Conservation (phyloP, 371 early-diverging fungal species). For the Mortierella polycephala region DNA sequence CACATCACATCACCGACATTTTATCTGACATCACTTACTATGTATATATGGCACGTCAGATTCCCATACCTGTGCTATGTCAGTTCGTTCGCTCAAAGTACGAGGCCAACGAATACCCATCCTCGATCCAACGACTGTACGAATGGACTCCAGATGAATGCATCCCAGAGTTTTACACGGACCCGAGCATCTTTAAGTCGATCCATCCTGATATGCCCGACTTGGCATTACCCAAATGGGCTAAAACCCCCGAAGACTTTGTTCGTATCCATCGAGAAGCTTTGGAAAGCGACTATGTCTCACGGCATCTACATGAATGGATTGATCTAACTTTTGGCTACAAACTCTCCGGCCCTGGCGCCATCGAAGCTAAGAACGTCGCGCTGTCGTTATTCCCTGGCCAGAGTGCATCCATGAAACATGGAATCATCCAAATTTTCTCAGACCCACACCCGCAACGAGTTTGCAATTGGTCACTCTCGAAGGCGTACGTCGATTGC, state of each 20-base stretch:
- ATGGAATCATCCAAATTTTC: conserved; percentile 81
- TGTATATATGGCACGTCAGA: conserved; percentile 73
- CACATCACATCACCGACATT: conserved; percentile 79
- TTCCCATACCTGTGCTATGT: conserved; percentile 73
- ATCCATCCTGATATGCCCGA: conserved; percentile 78
- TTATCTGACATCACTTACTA: conserved; percentile 78
- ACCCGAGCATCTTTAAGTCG: conserved; percentile 70
- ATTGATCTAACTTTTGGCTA: conserved; percentile 88
- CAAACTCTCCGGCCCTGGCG: conserved; percentile 79
- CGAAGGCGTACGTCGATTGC: conserved; percentile 26
- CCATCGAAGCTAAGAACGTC: conserved; percentile 79
- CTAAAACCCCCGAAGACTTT: conserved; percentile 73
- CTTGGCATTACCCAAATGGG: conserved; percentile 77
- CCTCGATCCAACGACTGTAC: conserved; percentile 69
- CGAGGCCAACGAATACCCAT: conserved; percentile 78
- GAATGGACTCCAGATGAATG: conserved; percentile 84
- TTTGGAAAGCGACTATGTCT: conserved; percentile 86
- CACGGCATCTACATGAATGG: conserved; percentile 81
- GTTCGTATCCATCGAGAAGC: conserved; percentile 73
- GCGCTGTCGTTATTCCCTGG: conserved; percentile 72
- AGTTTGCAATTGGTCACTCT: conserved; percentile 38
- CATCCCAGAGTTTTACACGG: conserved; percentile 79
- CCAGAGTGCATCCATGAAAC: conserved; percentile 76
- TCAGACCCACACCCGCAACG: conserved; percentile 76
- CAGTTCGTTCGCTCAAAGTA: conserved; percentile 79